Percentiles rank a stretch among this genome's conserved stretches.
Evolutionary conservation across 208 protist species (phyloP).

Genomic region (Vickermania spadyakhi): DNA sequence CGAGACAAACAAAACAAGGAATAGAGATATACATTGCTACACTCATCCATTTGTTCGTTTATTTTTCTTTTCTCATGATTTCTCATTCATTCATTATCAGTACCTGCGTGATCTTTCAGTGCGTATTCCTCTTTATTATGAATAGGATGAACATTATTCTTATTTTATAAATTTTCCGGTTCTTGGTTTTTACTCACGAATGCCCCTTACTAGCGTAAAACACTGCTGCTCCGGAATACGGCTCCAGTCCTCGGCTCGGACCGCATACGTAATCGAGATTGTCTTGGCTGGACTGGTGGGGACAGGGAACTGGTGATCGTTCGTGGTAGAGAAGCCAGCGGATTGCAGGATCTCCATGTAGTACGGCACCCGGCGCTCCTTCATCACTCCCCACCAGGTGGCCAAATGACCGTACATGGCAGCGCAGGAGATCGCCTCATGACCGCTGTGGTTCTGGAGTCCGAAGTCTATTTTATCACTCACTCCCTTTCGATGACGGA

Average conservation of each 20-base stretch:
- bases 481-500: neutral
- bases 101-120: neutral
- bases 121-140: too few species aligned
- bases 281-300: neutral
- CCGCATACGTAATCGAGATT: neutral
- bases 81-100: neutral
- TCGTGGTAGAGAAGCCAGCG: neutral
- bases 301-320: neutral
- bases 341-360: neutral
- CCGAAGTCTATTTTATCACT: neutral
- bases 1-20: neutral
- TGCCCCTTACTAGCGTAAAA: neutral
- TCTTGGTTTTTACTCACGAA: neutral
- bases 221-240: neutral
- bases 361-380: neutral
- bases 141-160: too few species aligned
- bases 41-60: neutral
- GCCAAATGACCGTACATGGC: neutral
- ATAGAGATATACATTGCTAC: neutral
- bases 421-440: neutral
- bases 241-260: neutral
- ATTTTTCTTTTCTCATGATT: neutral
- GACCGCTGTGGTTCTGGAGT: neutral
- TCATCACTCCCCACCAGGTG: neutral
- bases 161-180: too few species aligned